Evolutionary conservation across 805 yeast species (phyloP).

Genomic region (Torulaspora franciscae): DNA sequence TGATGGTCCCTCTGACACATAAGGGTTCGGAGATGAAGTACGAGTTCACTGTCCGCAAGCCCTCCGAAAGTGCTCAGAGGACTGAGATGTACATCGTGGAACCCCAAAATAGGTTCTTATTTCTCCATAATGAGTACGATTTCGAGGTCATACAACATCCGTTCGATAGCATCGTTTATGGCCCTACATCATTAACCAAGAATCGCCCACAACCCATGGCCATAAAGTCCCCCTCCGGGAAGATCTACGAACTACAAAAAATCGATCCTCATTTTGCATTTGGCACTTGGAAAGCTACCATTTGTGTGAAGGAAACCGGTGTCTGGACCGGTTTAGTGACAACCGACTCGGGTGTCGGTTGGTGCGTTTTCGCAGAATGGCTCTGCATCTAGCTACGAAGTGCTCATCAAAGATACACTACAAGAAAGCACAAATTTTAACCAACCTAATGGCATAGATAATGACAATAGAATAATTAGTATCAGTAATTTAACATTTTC

Average conservation of each 20-base stretch:
- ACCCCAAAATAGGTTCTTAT: constrained; percentile 71
- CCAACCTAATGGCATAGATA: neutral
- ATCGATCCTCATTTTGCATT: constrained; percentile 43
- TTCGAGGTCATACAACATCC: constrained; percentile 65
- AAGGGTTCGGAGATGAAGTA: constrained; percentile 54
- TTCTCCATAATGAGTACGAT: constrained; percentile 52
- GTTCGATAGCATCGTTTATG: constrained; percentile 43
- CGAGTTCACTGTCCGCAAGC: constrained; percentile 66
- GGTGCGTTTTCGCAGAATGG: constrained; percentile 95
- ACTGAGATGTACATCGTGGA: constrained; percentile 77
- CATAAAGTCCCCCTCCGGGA: constrained; percentile 81
- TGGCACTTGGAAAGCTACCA: constrained; percentile 56
- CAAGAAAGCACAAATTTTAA: neutral
- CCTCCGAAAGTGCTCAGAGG: constrained; percentile 61
- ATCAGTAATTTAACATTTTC: neutral
- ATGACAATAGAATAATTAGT: constrained; percentile 1
- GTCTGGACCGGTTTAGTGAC: constrained; percentile 78
- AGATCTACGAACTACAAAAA: constrained; percentile 54
- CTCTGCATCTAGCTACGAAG: constrained; percentile 40
- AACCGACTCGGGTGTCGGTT: constrained; percentile 68
- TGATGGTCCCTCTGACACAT: constrained; percentile 73
- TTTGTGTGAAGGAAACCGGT: constrained; percentile 68
- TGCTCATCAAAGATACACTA: neutral
- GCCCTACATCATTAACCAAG: constrained; percentile 15
- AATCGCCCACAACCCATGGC: constrained; percentile 53